These are phyloP conservation scores for Mortierella alpina DNA, from an alignment of 192 early-diverging fungal genomes.

Conservation along the genomic window DNA sequence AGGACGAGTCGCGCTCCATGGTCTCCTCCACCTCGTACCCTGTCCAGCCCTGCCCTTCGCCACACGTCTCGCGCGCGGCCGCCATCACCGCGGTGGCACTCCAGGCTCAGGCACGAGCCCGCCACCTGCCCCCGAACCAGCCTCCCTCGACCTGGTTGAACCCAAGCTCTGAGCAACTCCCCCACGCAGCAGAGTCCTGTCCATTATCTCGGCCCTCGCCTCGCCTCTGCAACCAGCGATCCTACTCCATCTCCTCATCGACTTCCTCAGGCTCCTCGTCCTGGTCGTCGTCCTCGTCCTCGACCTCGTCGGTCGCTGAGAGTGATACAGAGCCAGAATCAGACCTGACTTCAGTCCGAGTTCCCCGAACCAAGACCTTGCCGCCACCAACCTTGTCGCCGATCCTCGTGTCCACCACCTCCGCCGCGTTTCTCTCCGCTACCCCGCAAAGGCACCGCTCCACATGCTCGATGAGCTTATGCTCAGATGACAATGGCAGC, in stretches of 20 bases:
- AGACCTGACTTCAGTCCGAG: neutral
- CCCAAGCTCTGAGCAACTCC: neutral
- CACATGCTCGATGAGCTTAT: slow-evolving; percentile 9
- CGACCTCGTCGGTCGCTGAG: neutral
- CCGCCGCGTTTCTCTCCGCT: neutral
- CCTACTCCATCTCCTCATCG: slow-evolving; percentile 8
- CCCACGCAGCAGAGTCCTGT: neutral
- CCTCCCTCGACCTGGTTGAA: neutral
- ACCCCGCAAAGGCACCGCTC: neutral
- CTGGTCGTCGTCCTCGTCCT: neutral
- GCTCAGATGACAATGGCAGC: slow-evolving; percentile 4
- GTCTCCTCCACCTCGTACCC: neutral
- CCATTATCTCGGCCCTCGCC: neutral
- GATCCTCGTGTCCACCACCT: slow-evolving; percentile 9
- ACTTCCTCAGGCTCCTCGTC: neutral
- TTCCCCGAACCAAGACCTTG: slow-evolving; percentile 16
- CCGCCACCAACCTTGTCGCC: slow-evolving; percentile 37
- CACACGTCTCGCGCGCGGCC: neutral
- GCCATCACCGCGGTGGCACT: neutral
- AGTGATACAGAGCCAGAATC: neutral
- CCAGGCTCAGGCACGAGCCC: neutral
- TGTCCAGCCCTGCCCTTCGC: neutral
- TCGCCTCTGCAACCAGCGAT: neutral
- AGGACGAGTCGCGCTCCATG: slow-evolving; percentile 5
- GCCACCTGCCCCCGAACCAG: neutral